Evolutionary conservation across 345 rosid species (phyloP), one percentile per base, ranked within the genome.

Genomic region (Brassica juncea): DNA sequence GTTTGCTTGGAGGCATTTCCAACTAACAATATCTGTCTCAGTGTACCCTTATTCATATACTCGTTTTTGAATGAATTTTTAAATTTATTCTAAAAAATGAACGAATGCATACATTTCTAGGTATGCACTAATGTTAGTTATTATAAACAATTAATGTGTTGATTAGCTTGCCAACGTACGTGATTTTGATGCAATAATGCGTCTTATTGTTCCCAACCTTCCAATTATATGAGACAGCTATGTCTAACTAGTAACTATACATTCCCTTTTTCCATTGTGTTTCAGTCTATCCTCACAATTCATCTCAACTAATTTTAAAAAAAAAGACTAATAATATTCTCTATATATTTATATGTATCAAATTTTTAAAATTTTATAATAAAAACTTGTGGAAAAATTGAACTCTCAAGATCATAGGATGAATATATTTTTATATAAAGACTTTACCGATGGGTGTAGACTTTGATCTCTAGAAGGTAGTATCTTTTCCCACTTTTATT

Each of bases 1-100:
- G 83, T 59, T 87, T 79, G 69, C 83, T 83, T 85, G 86, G 31
- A 74, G 63, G 55, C 77, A 70, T 78, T 55, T 81, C 82, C 86
- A 81, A 84, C 82, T 70, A 82, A 78, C 80, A 54, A 80, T 70
- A 70, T 80, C 39, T 75, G 78, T 74, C 76, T 55, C 35, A 8
- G 35, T 52, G 30, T 68, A 62, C 16, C 37, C 25, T 14, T 75
- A 68, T 65, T 74, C 81, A 32, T 30, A 30, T 55, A 35, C 60
- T 74, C 44, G 27, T 37, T 34, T 37, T 37, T 37, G 44, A 37
- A 8, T 37, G 44, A 37, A 37, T 37, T 37, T 37, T 37, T 37
- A 37, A 37, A 37, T 8, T 37, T 37, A 37, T 37, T 37, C 11
- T 2, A 37, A 37, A 37, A 58, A 31, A 60, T 61, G 47, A 34